phyloP scores from a whole-genome alignment of 176 grass and related monocot genomes.

The Raddia distichophylla region DNA sequence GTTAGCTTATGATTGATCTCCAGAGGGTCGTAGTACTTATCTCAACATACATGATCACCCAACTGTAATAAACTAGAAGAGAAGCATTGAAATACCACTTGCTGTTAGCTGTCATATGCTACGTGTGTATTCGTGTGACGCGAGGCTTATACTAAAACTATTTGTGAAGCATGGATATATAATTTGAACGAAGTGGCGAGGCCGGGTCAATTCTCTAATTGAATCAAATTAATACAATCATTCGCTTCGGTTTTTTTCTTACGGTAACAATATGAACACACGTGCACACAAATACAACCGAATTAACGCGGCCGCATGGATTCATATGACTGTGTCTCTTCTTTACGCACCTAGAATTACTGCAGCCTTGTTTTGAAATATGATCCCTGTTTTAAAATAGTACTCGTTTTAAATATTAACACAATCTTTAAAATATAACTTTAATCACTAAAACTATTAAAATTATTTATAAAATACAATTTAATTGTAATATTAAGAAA shows the following conservation, averaged over 20 bases:
- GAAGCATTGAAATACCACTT: slow-evolving; percentile 15
- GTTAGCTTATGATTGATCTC: slow-evolving; percentile 44
- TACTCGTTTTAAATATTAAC: too few relatives aligned
- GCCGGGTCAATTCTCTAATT: background rate
- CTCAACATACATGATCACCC: slow-evolving; percentile 35
- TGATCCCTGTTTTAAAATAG: too few relatives aligned
- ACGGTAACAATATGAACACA: too few relatives aligned
- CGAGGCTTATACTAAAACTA: slow-evolving; percentile 13
- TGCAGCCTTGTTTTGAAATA: too few relatives aligned
- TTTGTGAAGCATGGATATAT: slow-evolving; percentile 2
- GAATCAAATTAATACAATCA: slow-evolving; percentile 20
- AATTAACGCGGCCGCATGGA: too few relatives aligned
- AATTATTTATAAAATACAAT: too few relatives aligned
- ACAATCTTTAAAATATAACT: too few relatives aligned
- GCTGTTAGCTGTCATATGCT: slow-evolving; percentile 33
- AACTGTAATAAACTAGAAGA: slow-evolving; percentile 43
- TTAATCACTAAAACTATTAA: too few relatives aligned
- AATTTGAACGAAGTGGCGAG: slow-evolving; percentile 30
- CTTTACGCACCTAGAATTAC: too few relatives aligned
- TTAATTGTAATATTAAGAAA: too few relatives aligned
- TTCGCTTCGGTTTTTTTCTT: background rate
- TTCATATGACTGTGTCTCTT: too few relatives aligned
- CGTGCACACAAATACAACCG: background rate
- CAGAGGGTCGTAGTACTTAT: slow-evolving; percentile 35
- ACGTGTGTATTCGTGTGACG: slow-evolving; percentile 31